Conservation (phyloP, 1,284 basidiomycete species). For the Amylostereum chailletii region DNA sequence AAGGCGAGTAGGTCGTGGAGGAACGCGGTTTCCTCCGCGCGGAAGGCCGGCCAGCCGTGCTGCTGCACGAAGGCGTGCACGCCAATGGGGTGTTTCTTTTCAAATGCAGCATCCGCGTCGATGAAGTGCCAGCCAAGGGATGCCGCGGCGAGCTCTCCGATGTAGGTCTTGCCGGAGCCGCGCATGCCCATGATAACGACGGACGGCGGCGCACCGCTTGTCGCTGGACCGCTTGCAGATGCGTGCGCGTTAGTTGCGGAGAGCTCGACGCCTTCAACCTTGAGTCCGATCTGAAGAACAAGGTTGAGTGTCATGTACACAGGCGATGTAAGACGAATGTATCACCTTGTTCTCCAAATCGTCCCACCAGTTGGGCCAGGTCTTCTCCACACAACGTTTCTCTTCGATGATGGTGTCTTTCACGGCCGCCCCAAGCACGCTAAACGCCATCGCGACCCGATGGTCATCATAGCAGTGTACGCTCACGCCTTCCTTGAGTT, state of each 20-base stretch:
- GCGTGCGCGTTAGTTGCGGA: constrained; percentile 33
- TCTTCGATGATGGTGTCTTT: constrained; percentile 82
- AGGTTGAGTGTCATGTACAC: constrained; percentile 4
- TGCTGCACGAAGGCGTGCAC: constrained; percentile 75
- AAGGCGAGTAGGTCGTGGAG: constrained; percentile 55
- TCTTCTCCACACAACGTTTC: constrained; percentile 98
- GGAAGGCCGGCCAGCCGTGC: constrained; percentile 76
- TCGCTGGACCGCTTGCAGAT: constrained; percentile 30
- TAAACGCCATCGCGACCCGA: constrained; percentile 98
- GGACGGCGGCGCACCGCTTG: constrained; percentile 45
- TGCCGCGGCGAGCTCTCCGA: constrained; percentile 74
- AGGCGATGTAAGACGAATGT: constrained; percentile 9
- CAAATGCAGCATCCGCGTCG: constrained; percentile 85
- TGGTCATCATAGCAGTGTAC: constrained; percentile 98
- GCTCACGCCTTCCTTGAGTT: constrained; percentile 61
- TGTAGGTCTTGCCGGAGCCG: constrained; percentile 90
- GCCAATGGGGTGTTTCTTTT: constrained; percentile 50
- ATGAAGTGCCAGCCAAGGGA: constrained; percentile 73
- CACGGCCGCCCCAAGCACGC: constrained; percentile 75
- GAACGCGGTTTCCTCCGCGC: constrained; percentile 48
- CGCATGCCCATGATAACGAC: constrained; percentile 94
- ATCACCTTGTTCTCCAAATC: constrained; percentile 86
- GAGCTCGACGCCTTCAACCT: constrained; percentile 80
- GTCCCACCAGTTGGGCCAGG: constrained; percentile 99
- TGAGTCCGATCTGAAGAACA: constrained; percentile 71